These are phyloP conservation scores for Syzygium malaccense DNA, from an alignment of 441 rosid species.

Conservation along the genomic window DNA sequence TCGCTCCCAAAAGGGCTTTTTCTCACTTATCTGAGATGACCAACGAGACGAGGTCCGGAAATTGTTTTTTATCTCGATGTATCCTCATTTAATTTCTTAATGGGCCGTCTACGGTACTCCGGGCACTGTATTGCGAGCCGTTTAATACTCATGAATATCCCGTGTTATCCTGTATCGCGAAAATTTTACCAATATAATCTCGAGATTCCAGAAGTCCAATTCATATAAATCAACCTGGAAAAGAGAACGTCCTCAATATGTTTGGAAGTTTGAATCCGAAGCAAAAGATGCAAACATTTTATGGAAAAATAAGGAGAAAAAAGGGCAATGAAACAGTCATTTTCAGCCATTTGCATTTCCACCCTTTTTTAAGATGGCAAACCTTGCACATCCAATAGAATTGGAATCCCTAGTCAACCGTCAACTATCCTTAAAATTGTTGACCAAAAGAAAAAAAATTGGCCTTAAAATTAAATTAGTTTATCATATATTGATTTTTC, in stretches of 20 bases:
- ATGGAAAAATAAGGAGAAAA: not conserved
- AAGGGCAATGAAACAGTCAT: not conserved
- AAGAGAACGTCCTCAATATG: not conserved
- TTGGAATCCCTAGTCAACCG: not conserved
- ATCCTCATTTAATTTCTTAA: not conserved
- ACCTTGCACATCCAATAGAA: not conserved
- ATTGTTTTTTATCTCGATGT: not conserved
- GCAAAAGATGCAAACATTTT: not conserved
- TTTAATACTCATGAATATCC: not conserved
- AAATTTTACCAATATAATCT: not conserved
- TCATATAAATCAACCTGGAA: not conserved
- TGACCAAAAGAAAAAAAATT: too few relatives aligned
- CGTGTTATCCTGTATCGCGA: rapidly evolving
- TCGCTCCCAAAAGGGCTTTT: not conserved
- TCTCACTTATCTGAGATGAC: not conserved
- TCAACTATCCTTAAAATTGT: not conserved
- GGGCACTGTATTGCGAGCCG: rapidly evolving
- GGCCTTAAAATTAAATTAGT: not conserved
- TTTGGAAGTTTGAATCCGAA: not conserved
- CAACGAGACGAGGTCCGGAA: too few relatives aligned
- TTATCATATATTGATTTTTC: not conserved
- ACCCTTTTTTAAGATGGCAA: not conserved
- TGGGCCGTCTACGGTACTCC: rapidly evolving
- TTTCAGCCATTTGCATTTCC: not conserved
- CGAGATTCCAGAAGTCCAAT: not conserved